Conservation (phyloP, 2,329 filamentous ascomycete genomes). For the Cytospora piceae region DNA sequence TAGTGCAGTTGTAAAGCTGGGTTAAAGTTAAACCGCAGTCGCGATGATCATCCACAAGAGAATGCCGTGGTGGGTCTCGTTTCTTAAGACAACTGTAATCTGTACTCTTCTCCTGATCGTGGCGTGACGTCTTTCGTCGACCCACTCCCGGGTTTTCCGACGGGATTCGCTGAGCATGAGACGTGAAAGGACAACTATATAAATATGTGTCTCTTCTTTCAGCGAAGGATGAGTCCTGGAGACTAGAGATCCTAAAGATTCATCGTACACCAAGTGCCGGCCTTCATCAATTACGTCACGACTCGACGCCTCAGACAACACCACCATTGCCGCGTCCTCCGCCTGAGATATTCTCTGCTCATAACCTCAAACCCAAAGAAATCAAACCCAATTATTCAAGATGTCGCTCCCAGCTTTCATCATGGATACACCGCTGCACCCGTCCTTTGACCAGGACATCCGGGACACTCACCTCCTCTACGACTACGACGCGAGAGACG, state of each 20-base stretch:
- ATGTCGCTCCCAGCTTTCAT: slow-evolving; percentile 26
- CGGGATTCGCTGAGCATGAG: too few relatives aligned
- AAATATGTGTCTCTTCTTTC: too few relatives aligned
- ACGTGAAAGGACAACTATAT: too few relatives aligned
- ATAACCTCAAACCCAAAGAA: not conserved
- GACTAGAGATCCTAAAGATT: too few relatives aligned
- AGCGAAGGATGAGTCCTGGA: too few relatives aligned
- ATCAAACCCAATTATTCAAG: not conserved
- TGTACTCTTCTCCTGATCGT: not conserved
- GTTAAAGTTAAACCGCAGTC: not conserved
- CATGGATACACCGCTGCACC: slow-evolving; percentile 27
- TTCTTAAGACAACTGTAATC: too few relatives aligned
- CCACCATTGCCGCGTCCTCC: too few relatives aligned
- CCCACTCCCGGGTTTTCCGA: not conserved
- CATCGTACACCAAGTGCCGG: too few relatives aligned
- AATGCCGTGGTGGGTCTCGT: not conserved
- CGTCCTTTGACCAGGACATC: slow-evolving; percentile 54
- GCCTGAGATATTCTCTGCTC: not conserved
- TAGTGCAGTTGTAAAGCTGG: not conserved
- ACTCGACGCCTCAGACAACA: too few relatives aligned
- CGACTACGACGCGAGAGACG: slow-evolving; percentile 56
- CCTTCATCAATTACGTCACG: too few relatives aligned
- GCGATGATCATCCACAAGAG: not conserved
- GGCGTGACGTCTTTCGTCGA: not conserved
- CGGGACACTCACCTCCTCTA: slow-evolving; percentile 59